These are phyloP conservation scores for Colletotrichum melonis DNA, from an alignment of 2,329 filamentous ascomycete genomes.

Conservation along the genomic window DNA sequence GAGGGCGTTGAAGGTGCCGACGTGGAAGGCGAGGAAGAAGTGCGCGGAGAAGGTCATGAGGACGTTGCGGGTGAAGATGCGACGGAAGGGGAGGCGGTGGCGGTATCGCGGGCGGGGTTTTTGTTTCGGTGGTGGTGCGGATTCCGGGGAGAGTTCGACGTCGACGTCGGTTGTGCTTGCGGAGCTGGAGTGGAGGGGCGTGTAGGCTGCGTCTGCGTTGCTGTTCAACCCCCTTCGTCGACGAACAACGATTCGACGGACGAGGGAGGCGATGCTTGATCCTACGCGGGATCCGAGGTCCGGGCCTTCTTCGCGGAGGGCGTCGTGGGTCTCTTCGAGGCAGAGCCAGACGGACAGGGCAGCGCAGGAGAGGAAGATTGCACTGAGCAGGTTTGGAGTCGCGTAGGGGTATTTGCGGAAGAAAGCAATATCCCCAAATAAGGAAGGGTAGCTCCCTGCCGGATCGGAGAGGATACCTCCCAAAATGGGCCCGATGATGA, in stretches of 20 bases:
- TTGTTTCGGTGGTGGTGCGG: constrained; percentile 24
- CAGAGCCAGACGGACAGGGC: constrained; percentile 59
- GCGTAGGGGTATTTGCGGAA: constrained; percentile 65
- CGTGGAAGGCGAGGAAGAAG: constrained; percentile 77
- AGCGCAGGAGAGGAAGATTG: constrained; percentile 57
- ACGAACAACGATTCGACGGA: constrained; percentile 41
- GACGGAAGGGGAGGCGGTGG: constrained; percentile 61
- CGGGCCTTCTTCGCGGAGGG: constrained; percentile 48
- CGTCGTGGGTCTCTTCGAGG: constrained; percentile 64
- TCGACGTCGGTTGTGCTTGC: constrained; percentile 37
- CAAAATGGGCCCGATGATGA: constrained; percentile 60
- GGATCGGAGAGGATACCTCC: constrained; percentile 78
- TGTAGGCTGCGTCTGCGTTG: constrained; percentile 41
- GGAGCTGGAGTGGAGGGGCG: constrained; percentile 46
- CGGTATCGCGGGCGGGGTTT: constrained; percentile 51
- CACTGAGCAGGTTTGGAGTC: constrained; percentile 64
- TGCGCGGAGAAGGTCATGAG: constrained; percentile 69
- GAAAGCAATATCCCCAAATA: constrained; percentile 60
- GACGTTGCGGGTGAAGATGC: constrained; percentile 67
- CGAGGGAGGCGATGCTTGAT: constrained; percentile 44
- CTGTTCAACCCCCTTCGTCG: neutral
- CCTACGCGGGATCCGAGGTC: constrained; percentile 58
- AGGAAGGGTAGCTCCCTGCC: constrained; percentile 66
- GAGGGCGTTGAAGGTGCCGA: constrained; percentile 81
- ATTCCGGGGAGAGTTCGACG: constrained; percentile 45